phyloP scores from a whole-genome alignment of 2,329 filamentous ascomycete species.

The Monosporascus sp. region DNA sequence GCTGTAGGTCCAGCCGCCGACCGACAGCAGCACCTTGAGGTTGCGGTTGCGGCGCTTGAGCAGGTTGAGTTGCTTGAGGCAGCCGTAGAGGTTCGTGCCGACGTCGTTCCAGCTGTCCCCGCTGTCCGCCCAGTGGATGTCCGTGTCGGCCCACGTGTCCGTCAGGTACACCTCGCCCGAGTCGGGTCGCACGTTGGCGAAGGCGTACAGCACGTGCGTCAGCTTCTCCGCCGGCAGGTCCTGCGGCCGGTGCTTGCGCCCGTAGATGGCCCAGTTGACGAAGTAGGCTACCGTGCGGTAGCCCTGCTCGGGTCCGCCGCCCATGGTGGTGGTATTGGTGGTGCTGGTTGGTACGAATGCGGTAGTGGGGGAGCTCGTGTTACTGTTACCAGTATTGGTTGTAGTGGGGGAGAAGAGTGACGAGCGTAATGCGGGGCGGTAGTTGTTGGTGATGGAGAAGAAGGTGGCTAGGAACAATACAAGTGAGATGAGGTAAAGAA shows the following conservation, averaged over 20 bases:
- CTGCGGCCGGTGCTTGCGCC: constrained; percentile 76
- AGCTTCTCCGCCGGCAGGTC: constrained; percentile 75
- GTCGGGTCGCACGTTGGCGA: constrained; percentile 78
- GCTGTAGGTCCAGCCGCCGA: constrained; percentile 91
- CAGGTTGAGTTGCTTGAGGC: constrained; percentile 81
- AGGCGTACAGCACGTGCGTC: constrained; percentile 86
- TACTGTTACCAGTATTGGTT: background rate
- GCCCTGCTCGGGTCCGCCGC: constrained; percentile 39
- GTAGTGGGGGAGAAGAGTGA: constrained; percentile 1
- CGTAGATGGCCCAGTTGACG: constrained; percentile 84
- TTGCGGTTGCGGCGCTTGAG: constrained; percentile 77
- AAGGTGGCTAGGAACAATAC: constrained; percentile 15
- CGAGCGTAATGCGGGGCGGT: background rate
- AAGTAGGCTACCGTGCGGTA: constrained; percentile 69
- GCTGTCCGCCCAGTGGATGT: constrained; percentile 60
- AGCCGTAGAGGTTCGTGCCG: constrained; percentile 82
- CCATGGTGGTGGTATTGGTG: constrained; percentile 28
- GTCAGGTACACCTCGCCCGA: constrained; percentile 73
- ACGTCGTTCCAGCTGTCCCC: constrained; percentile 65
- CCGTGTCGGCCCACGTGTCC: constrained; percentile 60
- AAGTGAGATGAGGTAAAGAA: constrained; percentile 13
- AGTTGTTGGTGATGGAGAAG: constrained; percentile 13
- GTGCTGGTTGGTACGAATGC: constrained; percentile 1
- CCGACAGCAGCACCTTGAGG: constrained; percentile 78
- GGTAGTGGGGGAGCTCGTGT: background rate